Conservation (phyloP, 2,329 filamentous ascomycete genomes). For the Magnaporthiopsis poae region DNA sequence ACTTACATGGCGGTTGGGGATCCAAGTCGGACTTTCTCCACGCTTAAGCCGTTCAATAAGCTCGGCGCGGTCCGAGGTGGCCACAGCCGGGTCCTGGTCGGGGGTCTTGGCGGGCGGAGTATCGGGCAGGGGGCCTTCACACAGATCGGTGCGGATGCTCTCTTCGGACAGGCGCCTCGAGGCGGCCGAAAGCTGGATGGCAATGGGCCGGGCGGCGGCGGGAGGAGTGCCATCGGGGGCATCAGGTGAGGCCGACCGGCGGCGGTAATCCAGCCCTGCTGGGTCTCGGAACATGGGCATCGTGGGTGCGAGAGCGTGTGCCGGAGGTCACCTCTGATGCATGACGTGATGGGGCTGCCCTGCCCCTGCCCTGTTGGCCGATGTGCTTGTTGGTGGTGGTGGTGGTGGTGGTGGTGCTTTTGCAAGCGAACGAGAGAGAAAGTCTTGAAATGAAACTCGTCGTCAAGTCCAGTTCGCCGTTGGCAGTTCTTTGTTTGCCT, state of each 20-base stretch:
- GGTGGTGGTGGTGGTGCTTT: neutral
- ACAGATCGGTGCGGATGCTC: slow-evolving; percentile 51
- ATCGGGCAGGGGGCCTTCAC: slow-evolving; percentile 45
- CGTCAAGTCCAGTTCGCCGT: neutral
- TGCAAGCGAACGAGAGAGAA: neutral
- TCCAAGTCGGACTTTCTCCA: slow-evolving; percentile 66
- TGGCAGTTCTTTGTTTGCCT: neutral
- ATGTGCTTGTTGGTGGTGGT: neutral
- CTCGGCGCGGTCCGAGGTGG: slow-evolving; percentile 57
- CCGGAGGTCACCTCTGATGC: neutral
- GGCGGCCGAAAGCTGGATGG: slow-evolving; percentile 11
- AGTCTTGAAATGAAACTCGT: neutral
- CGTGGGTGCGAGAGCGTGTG: slow-evolving; percentile 10
- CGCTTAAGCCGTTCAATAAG: slow-evolving; percentile 78
- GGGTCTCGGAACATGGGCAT: slow-evolving; percentile 54
- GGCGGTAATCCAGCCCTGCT: slow-evolving; percentile 11
- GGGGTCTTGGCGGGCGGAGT: slow-evolving; percentile 17
- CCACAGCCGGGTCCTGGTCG: slow-evolving; percentile 19
- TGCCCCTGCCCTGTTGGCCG: neutral
- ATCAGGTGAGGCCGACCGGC: slow-evolving; percentile 17
- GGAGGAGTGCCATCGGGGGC: slow-evolving; percentile 7
- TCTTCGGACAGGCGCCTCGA: slow-evolving; percentile 43
- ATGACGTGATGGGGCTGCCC: slow-evolving; percentile 3
- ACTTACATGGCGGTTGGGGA: slow-evolving; percentile 52
- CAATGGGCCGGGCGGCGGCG: neutral